Conservation (phyloP, 2,329 filamentous ascomycete genomes). For the Calonectria crousiana region DNA sequence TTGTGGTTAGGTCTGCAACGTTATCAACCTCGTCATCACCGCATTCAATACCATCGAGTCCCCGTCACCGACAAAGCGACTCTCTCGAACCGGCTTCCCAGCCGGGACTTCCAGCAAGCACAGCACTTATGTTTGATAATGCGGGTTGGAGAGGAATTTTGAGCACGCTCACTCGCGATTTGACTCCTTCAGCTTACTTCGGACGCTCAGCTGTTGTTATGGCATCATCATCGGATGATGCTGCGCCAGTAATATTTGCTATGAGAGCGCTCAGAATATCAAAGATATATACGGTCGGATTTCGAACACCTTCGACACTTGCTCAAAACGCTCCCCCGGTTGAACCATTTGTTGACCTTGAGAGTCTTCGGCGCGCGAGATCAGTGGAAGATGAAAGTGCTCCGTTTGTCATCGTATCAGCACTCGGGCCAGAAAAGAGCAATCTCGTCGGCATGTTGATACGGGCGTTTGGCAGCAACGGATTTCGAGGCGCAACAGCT, state of each 20-base stretch:
- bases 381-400: conserved; percentile 64
- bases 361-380: conserved; percentile 68
- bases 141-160: conserved; percentile 88
- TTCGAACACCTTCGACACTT: conserved; percentile 74
- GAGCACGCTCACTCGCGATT: conserved; percentile 82
- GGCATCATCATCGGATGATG: conserved; percentile 79
- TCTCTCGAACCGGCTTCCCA: conserved; percentile 39
- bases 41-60: conserved; percentile 62
- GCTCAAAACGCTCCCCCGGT: conserved; percentile 74
- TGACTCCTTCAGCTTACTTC: conserved; percentile 85
- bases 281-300: conserved; percentile 87
- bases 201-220: conserved; percentile 82
- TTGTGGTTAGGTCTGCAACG: conserved; percentile 70
- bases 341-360: conserved; percentile 83
- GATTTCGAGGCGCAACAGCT: conserved; percentile 48
- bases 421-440: conserved; percentile 82
- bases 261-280: conserved; percentile 80
- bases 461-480: conserved; percentile 72
- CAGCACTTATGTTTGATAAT: conserved; percentile 80
- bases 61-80: conserved; percentile 52
- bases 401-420: conserved; percentile 86
- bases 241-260: conserved; percentile 83
- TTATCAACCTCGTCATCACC: conserved; percentile 59
- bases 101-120: conserved; percentile 59
- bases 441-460: conserved; percentile 82